phyloP scores from a whole-genome alignment of 2,329 filamentous ascomycete species.

The Claviceps citrina region DNA sequence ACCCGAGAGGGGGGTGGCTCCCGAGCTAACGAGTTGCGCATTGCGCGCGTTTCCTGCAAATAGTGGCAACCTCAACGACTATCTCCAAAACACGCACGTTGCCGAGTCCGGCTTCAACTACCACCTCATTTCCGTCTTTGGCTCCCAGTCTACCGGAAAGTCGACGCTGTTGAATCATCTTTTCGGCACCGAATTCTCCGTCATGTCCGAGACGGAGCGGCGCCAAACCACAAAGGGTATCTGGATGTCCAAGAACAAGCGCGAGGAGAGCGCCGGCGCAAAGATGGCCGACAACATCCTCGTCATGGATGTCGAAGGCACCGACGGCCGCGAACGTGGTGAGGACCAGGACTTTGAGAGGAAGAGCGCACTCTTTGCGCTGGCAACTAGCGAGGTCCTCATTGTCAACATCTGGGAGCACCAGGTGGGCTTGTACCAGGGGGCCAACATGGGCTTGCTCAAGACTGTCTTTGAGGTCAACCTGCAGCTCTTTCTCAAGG shows the following conservation, averaged over 20 bases:
- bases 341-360: conserved; percentile 98
- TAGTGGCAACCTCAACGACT: conserved; percentile 64
- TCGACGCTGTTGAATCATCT: conserved; percentile 92
- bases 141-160: conserved; percentile 96
- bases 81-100: conserved; percentile 65
- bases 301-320: conserved; percentile 98
- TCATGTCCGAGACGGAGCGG: conserved; percentile 90
- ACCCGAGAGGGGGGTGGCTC: too few species aligned
- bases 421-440: conserved; percentile 94
- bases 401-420: conserved; percentile 99
- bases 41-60: conserved; percentile 1
- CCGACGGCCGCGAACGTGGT: conserved; percentile 85
- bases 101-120: conserved; percentile 94
- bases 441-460: conserved; percentile 93
- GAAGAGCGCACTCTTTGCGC: conserved; percentile 91
- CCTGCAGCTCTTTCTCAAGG: conserved; percentile 88
- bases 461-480: conserved; percentile 99
- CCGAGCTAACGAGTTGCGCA: not conserved
- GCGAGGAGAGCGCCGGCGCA: conserved; percentile 30
- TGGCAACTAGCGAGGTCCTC: conserved; percentile 93
- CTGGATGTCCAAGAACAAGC: conserved; percentile 98
- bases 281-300: conserved; percentile 94
- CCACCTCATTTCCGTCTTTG: conserved; percentile 96
- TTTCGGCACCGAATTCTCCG: conserved; percentile 89
- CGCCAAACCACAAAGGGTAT: conserved; percentile 98